Conservation (phyloP, 148 eudicot genomes). For the Persicaria tinctoria region DNA sequence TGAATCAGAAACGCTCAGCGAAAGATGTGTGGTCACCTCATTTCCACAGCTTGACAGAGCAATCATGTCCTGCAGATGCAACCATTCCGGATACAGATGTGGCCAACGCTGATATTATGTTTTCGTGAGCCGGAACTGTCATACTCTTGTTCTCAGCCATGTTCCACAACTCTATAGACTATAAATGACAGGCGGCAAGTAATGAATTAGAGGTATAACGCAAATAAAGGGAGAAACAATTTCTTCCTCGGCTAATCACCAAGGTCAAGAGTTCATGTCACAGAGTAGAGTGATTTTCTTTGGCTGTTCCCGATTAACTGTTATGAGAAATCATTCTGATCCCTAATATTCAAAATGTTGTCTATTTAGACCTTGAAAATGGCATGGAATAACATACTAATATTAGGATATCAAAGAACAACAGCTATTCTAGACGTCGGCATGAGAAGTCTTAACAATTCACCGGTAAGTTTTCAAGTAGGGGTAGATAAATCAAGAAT, state of each 20-base stretch:
- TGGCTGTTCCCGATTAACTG: not conserved
- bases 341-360: not conserved
- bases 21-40: constrained; percentile 14
- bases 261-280: not conserved
- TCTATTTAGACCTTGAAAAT: not conserved
- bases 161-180: constrained; percentile 98
- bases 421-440: no score
- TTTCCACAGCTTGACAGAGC: constrained; percentile 86
- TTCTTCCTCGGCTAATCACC: not conserved
- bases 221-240: not conserved
- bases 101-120: constrained; percentile 76
- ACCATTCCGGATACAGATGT: constrained; percentile 83
- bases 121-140: constrained; percentile 83
- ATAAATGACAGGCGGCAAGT: constrained; percentile 11
- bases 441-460: no score
- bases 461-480: not conserved
- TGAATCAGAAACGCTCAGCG: not conserved
- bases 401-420: not conserved
- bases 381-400: not conserved
- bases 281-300: not conserved
- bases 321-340: no score
- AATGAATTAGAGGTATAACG: not conserved
- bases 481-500: not conserved
- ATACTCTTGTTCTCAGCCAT: constrained; percentile 93
- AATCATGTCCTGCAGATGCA: constrained; percentile 94